Base-by-base conservation (phyloP, 371 early-diverging fungal genomes). In the Funneliformis caledonium region DNA sequence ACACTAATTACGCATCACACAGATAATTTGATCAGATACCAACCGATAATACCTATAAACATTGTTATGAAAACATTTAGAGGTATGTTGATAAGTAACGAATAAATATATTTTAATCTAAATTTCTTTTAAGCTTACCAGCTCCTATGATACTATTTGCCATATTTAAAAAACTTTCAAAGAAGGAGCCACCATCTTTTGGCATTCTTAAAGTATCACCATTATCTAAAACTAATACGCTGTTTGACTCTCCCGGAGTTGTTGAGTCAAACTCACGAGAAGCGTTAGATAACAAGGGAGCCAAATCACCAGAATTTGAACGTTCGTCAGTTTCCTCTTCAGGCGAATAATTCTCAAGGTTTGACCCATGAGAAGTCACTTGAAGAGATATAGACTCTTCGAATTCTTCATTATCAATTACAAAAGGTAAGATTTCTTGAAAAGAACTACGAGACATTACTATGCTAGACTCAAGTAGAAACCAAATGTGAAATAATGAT, bases 71-170 rank as follows among this genome's bases (percentile, higher is more conserved):
- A 43, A 31, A 31, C 2, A 1, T n/a, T 26, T 8, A 7, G 19
- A 56, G 56, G 5, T 56, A 14, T 56, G 64, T 31, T 47, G 69
- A 14, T 52, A 56, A 59, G 43, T 11, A 48, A 45, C 61, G 2
- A 59, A 16, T 26, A 48, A 26, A 14, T 9, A 47, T 48, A 9
- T 16, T 45, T 45, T 22, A 43, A 76, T 47, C 26, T 60, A 33
- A n/a, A 48, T 67, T 52, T 42, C 7, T 43, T 16, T 64, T 37
- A 5, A 52, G 59, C 61, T 78, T 82, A 83, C 83, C 83, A 65
- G 83, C 83, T 48, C 83, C 83, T 67, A 83, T 78, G 14, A 83
- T 83, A 31, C 81, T 81, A 75, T 83, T 83, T 43, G 83, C 76
- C 83, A 83, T 83, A 37, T 67, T 56, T n/a, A 80, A 60, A 59